These are phyloP conservation scores for Penicillium odoratum DNA, from an alignment of 495 filamentous ascomycete species.

Conservation along the genomic window DNA sequence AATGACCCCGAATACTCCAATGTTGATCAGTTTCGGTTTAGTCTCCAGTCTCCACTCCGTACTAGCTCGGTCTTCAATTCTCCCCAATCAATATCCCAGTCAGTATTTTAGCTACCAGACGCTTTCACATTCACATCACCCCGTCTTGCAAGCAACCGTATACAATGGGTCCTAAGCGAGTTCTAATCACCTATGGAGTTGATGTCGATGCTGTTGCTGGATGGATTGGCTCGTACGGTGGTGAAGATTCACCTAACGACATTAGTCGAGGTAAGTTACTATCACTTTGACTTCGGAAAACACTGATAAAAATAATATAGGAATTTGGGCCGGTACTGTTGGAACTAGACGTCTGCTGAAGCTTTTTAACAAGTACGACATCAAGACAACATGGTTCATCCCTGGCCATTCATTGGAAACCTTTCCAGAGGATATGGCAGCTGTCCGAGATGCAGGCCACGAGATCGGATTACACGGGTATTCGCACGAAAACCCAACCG, in stretches of 20 bases:
- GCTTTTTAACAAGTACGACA: constrained; percentile 74
- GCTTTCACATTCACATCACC: not conserved
- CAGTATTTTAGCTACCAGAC: not conserved
- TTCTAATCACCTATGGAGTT: constrained; percentile 56
- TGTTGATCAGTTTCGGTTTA: not conserved
- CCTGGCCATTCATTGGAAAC: constrained; percentile 76
- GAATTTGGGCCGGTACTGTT: constrained; percentile 70
- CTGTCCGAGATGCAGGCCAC: constrained; percentile 71
- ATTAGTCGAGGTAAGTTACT: constrained; percentile 54
- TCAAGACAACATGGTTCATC: constrained; percentile 83
- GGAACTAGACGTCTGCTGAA: constrained; percentile 70
- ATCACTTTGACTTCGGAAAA: not conserved
- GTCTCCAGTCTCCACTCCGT: too few relatives aligned
- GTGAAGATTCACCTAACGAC: constrained; percentile 65
- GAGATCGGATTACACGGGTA: constrained; percentile 78
- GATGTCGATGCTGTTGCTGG: constrained; percentile 72
- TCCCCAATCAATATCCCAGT: too few relatives aligned
- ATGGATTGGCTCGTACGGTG: constrained; percentile 70
- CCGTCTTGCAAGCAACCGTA: not conserved
- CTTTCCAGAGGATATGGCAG: constrained; percentile 73
- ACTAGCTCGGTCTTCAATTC: too few relatives aligned
- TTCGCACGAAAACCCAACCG: constrained; percentile 71
- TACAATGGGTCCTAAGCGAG: constrained; percentile 45
- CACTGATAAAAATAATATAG: constrained; percentile 26
- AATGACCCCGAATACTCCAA: not conserved